These are phyloP conservation scores for Ogataea ramenticola DNA, from an alignment of 805 yeast genomes.

Conservation along the genomic window DNA sequence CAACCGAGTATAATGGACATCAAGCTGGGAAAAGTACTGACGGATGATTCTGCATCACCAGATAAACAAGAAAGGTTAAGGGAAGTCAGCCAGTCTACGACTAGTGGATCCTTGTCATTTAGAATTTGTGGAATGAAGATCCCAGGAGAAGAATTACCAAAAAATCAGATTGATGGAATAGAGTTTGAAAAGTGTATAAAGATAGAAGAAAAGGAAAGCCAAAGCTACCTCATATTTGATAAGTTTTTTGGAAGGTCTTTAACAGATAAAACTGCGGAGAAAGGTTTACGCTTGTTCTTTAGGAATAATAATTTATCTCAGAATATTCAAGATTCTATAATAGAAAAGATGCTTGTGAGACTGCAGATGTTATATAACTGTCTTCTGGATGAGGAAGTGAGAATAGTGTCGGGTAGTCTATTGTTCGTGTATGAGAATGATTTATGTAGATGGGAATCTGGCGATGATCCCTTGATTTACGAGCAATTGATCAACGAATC, in stretches of 20 bases:
- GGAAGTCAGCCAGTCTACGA: conserved; percentile 61
- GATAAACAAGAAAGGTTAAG: conserved; percentile 60
- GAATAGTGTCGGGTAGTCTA: conserved; percentile 67
- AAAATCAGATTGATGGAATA: conserved; percentile 1
- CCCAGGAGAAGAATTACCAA: conserved; percentile 12
- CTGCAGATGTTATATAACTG: conserved; percentile 62
- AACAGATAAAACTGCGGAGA: conserved; percentile 31
- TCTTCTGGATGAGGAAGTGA: conserved; percentile 50
- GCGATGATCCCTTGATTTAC: conserved; percentile 30
- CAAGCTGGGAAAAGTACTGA: conserved; percentile 66
- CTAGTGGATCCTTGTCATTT: conserved; percentile 70
- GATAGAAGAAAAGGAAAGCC: conserved; percentile 10
- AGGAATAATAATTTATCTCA: conserved; percentile 25
- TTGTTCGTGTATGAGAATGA: conserved; percentile 73
- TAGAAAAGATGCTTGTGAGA: conserved; percentile 45
- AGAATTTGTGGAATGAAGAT: conserved; percentile 88
- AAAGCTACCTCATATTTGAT: conserved; percentile 45
- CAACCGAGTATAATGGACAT: conserved; percentile 76
- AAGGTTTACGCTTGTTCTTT: conserved; percentile 42
- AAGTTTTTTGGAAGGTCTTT: conserved; percentile 68
- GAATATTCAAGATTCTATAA: conserved; percentile 29
- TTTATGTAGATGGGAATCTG: conserved; percentile 39
- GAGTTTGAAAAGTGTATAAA: conserved; percentile 6
- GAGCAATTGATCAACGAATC: conserved; percentile 21
- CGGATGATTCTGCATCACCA: conserved; percentile 50